These are phyloP conservation scores for Stropharia rugosoannulata DNA, from an alignment of 768 basidiomycete species.

Conservation along the genomic window DNA sequence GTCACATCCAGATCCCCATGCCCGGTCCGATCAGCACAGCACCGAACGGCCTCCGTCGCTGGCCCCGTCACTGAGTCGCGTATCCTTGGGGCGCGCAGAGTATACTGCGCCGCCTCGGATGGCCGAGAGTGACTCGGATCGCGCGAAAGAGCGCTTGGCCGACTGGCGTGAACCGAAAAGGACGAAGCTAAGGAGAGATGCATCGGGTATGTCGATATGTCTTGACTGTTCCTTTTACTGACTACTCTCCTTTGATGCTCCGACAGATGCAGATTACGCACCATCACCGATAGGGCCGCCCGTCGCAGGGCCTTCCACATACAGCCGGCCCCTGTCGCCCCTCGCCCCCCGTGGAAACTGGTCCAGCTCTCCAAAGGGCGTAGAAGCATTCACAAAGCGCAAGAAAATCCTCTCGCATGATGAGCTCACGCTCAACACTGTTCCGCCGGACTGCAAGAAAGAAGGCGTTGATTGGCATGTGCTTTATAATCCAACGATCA, in stretches of 20 bases:
- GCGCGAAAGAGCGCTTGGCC: neutral
- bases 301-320: neutral
- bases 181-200: conserved; percentile 43
- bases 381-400: neutral
- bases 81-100: neutral
- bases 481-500: conserved; percentile 76
- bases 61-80: neutral
- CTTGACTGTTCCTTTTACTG: conserved; percentile 2
- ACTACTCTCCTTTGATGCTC: neutral
- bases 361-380: neutral
- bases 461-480: conserved; percentile 87
- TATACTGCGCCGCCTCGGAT: neutral
- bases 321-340: neutral
- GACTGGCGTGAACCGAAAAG: conserved; percentile 54
- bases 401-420: neutral
- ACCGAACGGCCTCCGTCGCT: neutral
- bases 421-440: conserved; percentile 35
- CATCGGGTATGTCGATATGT: conserved; percentile 19
- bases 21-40: neutral
- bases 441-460: conserved; percentile 54
- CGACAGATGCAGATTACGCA: conserved; percentile 8
- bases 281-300: conserved; percentile 13
- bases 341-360: neutral
- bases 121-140: neutral
- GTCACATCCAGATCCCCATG: neutral